Base-by-base conservation (phyloP, 2,329 filamentous ascomycete species). In the Gremmenia infestans region DNA sequence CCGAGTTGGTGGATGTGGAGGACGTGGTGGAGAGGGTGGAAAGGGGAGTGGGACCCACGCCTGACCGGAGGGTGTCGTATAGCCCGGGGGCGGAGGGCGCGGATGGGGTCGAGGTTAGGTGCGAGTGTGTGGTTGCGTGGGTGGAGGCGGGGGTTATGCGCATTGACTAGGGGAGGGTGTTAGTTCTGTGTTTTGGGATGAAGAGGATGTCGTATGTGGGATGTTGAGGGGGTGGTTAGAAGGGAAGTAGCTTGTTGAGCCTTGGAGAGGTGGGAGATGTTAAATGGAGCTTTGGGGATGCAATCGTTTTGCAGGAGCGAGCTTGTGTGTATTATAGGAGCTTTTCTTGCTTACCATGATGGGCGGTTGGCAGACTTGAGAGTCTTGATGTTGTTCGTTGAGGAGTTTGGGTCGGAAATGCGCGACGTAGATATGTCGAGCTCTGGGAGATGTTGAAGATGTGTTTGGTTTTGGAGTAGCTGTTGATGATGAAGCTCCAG, bases 1-100 rank as follows among this genome's bases (percentile, higher is more conserved):
- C 45, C 70, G 70, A 54, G 70, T 68, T 62, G 65, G 70, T 58
- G 55, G 75, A 68, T 52, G 75, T 72, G 53, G 75, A 72, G n/a
- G 36, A 39, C 71, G 22, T 2, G 22, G 22, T 22, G 2, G 22
- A 22, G 22, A 22, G 22, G 56, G 75, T 72, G 15, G 82, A 83
- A 60, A 73, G 66, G 53, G 81, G 72, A 50, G 77, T 77, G n/a
- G 83, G 85, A 65, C 85, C 84, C 63, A 96, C 81, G 74, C 92
- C 91, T 61, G 86, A 79, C 69, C 94, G 92, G 66, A 99, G 88
- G 17, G 89, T 92, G 78, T 97, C 94, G 80, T 95, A 92, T 62
- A 97, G 80, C 65, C 93, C 93, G 0, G 92, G 92, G 15, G 91
- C 93, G 1, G 93, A 97, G 65, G 94, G 94, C 4, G 94, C 94